Base-by-base conservation (phyloP, 805 yeast species). In the Suhomyces vadensis region DNA sequence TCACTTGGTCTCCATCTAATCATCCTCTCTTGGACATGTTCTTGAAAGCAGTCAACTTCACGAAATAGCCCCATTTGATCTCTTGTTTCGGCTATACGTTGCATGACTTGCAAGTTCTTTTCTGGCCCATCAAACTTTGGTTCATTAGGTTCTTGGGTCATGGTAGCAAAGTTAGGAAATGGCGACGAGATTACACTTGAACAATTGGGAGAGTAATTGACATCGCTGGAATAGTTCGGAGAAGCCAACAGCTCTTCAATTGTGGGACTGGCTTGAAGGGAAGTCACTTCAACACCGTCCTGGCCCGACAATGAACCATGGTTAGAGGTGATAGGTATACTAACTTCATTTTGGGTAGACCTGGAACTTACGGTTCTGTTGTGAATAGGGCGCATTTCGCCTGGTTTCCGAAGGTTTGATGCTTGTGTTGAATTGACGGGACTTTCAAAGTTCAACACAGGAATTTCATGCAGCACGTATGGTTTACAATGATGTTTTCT, bases 1-100 rank as follows among this genome's bases (percentile, higher is more conserved):
- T 58, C 64, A 9, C 55, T 48, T 3, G 71, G 69, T 38, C 64
- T 53, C 64, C 67, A 68, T 26, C 68, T 41, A 1, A 58, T 43
- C 25, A 65, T 48, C 35, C 71, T 44, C 7, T 62, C 65, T 43
- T 66, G 71, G 57, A 64, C 56, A 61, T 22, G 55, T 4, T 56
- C 57, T 16, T 52, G 55, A 37, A 64, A 61, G 23, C 44, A 38
- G 41, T 54, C 57, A 8, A 21, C n/a, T 14, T 13, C 35, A 10
- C 25, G 23, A 19, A 39, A 26, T 11, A 36, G n/a, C 29, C 39
- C 39, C 22, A 21, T 36, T 13, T 20, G 19, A 3, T 33, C 37
- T 33, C 37, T 33, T n/a, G 37, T 19, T 29, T 29, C 33, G 20
- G 16, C 33, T 29, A 29, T 29, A 2, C 33, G 33, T 14, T 29